phyloP scores from a whole-genome alignment of 2,329 filamentous ascomycete genomes.

The Monosporascus ibericus region DNA sequence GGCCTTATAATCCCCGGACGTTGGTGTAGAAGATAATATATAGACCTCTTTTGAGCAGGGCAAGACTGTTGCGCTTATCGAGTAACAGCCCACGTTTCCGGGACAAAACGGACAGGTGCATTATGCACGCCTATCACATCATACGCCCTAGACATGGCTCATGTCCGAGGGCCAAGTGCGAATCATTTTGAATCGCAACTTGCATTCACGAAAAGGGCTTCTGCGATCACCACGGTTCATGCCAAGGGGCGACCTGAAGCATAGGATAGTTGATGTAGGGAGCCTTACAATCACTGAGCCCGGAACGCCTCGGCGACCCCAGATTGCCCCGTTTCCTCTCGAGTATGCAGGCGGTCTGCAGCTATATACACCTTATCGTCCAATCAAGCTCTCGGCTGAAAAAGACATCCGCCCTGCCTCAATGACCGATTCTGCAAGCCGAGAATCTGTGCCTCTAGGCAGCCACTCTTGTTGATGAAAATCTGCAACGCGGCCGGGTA shows the following conservation, averaged over 20 bases:
- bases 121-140: neutral
- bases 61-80: neutral
- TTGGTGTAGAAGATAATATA: neutral
- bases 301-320: neutral
- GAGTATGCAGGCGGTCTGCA: neutral
- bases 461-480: neutral
- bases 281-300: neutral
- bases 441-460: neutral
- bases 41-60: neutral
- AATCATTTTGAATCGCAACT: neutral
- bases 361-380: neutral
- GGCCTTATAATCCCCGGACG: no score
- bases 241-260: neutral
- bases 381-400: neutral
- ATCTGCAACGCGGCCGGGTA: neutral
- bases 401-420: neutral
- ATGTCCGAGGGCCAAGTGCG: neutral
- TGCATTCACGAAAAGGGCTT: neutral
- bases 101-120: neutral
- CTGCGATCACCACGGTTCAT: neutral
- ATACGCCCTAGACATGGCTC: neutral
- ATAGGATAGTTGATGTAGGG: neutral
- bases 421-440: neutral
- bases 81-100: neutral
- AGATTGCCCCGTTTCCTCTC: neutral